Evolutionary conservation across 352 stramenopile species (phyloP), one percentile per base, ranked within the genome.

Genomic region (Plasmopara viticola): DNA sequence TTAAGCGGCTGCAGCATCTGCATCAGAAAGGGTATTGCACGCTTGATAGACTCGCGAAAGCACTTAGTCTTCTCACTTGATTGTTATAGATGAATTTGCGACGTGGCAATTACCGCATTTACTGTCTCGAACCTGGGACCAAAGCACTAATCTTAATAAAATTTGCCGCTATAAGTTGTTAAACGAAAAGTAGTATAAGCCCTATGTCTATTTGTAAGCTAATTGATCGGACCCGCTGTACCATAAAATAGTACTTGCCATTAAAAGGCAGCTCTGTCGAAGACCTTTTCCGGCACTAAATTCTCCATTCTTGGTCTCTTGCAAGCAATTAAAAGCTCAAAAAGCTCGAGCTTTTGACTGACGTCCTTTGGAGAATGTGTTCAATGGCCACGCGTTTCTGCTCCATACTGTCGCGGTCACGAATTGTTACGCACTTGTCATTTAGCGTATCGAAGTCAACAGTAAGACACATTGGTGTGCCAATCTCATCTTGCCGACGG

Each of bases 361-460:
- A 60, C 5, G 51, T 74, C n/a, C 56, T 60, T 28, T 62, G 53
- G 40, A 97, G 71, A 41, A 98, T 76, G 14, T 97, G 78, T 34
- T 90, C 86, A 51, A 98, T 87, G 1, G 86, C 75, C 62, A 98
- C 79, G 46, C 95, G 87, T 49, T 95, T 87, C 73, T 99, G 96
- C 57, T 98, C 82, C 60, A 96, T 98, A 15, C 72, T 91, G 64
- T 99, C 96, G 42, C 95, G 89, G 58, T 98, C 91, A 43, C 95
- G 85, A 48, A 99, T 76, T 2, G 96, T 99, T 31, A 99, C 95
- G 31, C 78, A 86, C 69, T 98, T 84, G 56, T 97, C 84, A 51
- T 98, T 92, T 28, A 98, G 73, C 12, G 94, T 97, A 51, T 98
- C 93, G 68, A 98, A 98, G 64, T 99, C 96, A 9, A 99, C 80